Conservation (phyloP, 2,329 filamentous ascomycete genomes). For the Sporothrix luriei region DNA sequence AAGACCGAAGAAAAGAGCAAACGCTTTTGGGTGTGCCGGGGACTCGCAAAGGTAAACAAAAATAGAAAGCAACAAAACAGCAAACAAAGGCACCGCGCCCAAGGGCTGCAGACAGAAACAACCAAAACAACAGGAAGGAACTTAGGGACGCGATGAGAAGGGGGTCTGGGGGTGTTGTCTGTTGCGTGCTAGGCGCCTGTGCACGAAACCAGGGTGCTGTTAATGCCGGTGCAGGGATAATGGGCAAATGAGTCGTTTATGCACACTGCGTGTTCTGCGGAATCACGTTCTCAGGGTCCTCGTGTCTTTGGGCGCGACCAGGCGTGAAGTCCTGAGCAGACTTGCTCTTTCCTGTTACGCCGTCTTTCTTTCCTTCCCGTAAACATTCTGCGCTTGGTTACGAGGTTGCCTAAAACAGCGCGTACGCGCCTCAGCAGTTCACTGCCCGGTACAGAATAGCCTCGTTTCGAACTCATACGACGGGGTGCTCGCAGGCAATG, state of each 20-base stretch:
- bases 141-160: not conserved
- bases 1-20: not conserved
- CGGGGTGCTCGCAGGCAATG: not conserved
- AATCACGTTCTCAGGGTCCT: not conserved
- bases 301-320: not conserved
- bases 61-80: not conserved
- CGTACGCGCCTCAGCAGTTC: slow-evolving; percentile 6
- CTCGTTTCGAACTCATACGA: slow-evolving; percentile 15
- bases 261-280: not conserved
- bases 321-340: not conserved
- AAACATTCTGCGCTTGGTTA: not conserved
- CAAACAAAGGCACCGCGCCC: slow-evolving; percentile 3
- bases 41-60: not conserved
- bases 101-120: not conserved
- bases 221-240: not conserved
- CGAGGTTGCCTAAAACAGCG: slow-evolving; percentile 19
- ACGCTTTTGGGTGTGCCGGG: not conserved
- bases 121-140: not conserved
- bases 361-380: not conserved
- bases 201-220: slow-evolving; percentile 19
- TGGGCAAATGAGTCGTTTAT: slow-evolving; percentile 28
- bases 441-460: slow-evolving; percentile 17
- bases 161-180: not conserved
- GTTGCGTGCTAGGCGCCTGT: not conserved
- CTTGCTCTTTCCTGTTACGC: not conserved